Conservation (phyloP, 1,284 basidiomycete genomes). For the Farysia itapuensis region DNA sequence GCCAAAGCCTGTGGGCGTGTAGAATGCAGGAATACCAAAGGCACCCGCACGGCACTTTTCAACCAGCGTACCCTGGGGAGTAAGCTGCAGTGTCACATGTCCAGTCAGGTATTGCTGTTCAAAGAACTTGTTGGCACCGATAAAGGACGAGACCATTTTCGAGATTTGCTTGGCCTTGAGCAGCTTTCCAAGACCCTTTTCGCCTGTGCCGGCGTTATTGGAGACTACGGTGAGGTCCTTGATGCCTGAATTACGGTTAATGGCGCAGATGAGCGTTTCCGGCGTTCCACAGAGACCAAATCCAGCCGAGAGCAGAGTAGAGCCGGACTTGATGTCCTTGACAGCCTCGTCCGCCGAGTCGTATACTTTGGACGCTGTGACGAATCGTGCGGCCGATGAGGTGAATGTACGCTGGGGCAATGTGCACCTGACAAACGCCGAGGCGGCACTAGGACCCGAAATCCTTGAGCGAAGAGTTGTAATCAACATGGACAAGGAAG, state of each 20-base stretch:
- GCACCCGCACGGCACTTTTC: constrained; percentile 89
- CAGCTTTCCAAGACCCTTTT: constrained; percentile 51
- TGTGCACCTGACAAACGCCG: constrained; percentile 6
- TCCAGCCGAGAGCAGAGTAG: constrained; percentile 48
- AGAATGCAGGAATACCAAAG: constrained; percentile 94
- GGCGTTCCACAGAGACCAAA: constrained; percentile 59
- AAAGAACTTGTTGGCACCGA: constrained; percentile 58
- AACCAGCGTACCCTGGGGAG: constrained; percentile 69
- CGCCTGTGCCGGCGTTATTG: constrained; percentile 58
- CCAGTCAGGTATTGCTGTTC: constrained; percentile 53
- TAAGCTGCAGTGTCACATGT: constrained; percentile 50
- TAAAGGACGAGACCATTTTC: constrained; percentile 55
- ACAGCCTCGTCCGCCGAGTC: constrained; percentile 50
- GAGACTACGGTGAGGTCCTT: constrained; percentile 51
- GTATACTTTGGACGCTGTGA: constrained; percentile 34
- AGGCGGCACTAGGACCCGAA: constrained; percentile 1
- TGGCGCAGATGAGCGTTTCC: constrained; percentile 54
- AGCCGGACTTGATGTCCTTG: constrained; percentile 48
- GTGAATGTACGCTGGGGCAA: constrained; percentile 19
- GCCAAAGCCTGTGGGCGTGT: constrained; percentile 78
- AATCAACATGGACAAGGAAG: constrained; percentile 26
- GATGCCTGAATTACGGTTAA: constrained; percentile 36
- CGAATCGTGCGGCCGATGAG: constrained; percentile 2
- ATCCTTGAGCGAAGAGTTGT: constrained; percentile 12
- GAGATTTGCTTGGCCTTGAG: constrained; percentile 42